These are phyloP conservation scores for Suillus paluster DNA, from an alignment of 768 basidiomycete species.

Conservation along the genomic window DNA sequence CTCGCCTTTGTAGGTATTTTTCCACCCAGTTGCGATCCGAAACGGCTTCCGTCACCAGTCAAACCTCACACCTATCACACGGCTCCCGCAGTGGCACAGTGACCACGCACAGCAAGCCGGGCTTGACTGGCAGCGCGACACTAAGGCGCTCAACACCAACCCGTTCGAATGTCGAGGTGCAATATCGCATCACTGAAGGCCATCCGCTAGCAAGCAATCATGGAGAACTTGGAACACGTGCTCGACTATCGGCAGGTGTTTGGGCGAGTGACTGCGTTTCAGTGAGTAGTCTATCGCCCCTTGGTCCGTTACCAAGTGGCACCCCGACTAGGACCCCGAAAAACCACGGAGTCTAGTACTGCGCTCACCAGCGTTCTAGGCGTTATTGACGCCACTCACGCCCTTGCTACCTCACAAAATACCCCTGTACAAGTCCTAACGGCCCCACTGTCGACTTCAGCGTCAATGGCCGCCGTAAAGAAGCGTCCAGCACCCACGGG, in stretches of 20 bases:
- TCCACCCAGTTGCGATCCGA: conserved; percentile 74
- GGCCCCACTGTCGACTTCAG: too few species aligned
- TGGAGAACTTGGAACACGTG: conserved; percentile 93
- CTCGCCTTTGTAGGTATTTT: neutral
- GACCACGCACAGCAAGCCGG: conserved; percentile 59
- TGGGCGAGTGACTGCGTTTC: conserved; percentile 94
- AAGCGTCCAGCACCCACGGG: too few species aligned
- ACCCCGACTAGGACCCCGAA: too few species aligned
- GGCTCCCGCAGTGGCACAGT: conserved; percentile 66
- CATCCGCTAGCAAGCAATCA: conserved; percentile 84
- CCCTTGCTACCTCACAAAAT: too few species aligned
- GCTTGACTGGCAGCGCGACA: conserved; percentile 59
- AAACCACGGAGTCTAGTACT: too few species aligned
- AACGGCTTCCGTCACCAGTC: conserved; percentile 58
- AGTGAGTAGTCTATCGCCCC: conserved; percentile 73
- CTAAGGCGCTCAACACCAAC: conserved; percentile 76
- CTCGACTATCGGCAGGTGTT: conserved; percentile 92
- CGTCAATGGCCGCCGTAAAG: too few species aligned
- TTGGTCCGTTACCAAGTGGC: too few species aligned
- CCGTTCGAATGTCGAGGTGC: conserved; percentile 92
- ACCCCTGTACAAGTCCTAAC: too few species aligned
- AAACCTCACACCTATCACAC: conserved; percentile 74
- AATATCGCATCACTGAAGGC: conserved; percentile 91
- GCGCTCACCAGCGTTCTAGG: too few species aligned
- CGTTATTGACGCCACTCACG: too few species aligned